Evolutionary conservation across 352 stramenopile species (phyloP).

Genomic region (Pythium dissimile): DNA sequence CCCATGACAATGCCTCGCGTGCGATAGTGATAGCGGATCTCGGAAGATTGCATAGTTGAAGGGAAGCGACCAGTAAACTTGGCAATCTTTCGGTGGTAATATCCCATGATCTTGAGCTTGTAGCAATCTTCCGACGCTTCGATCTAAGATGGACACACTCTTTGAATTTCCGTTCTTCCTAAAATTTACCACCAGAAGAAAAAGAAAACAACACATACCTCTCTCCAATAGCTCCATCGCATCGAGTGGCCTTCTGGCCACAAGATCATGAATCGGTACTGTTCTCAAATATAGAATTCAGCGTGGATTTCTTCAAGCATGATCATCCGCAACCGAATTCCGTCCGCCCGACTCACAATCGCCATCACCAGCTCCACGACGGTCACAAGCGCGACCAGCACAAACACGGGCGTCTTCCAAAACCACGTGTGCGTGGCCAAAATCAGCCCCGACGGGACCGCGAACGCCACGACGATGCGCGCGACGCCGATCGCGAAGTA

Average conservation of each 20-base stretch:
- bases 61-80: slow-evolving; percentile 68
- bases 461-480: slow-evolving; percentile 49
- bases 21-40: slow-evolving; percentile 61
- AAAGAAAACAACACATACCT: too few species aligned
- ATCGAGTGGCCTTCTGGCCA: slow-evolving; percentile 69
- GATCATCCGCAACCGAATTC: neutral
- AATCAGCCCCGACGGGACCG: slow-evolving; percentile 44
- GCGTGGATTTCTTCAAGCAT: neutral
- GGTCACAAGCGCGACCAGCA: slow-evolving; percentile 49
- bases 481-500: slow-evolving; percentile 54
- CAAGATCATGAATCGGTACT: slow-evolving; percentile 70
- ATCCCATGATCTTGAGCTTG: slow-evolving; percentile 80
- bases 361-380: slow-evolving; percentile 45
- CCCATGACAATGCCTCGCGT: slow-evolving; percentile 35
- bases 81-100: slow-evolving; percentile 81
- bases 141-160: slow-evolving; percentile 35
- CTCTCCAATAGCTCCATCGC: slow-evolving; percentile 68
- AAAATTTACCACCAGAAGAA: too few species aligned
- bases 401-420: slow-evolving; percentile 55
- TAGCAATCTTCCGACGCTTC: slow-evolving; percentile 63
- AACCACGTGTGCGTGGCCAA: slow-evolving; percentile 54
- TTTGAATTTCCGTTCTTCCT: neutral
- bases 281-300: neutral
- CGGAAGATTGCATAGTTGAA: slow-evolving; percentile 28
- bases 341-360: slow-evolving; percentile 28